Percentiles rank a stretch among this genome's conserved stretches.
phyloP scores from a whole-genome alignment of 345 rosid species.

The Corchorus olitorius region DNA sequence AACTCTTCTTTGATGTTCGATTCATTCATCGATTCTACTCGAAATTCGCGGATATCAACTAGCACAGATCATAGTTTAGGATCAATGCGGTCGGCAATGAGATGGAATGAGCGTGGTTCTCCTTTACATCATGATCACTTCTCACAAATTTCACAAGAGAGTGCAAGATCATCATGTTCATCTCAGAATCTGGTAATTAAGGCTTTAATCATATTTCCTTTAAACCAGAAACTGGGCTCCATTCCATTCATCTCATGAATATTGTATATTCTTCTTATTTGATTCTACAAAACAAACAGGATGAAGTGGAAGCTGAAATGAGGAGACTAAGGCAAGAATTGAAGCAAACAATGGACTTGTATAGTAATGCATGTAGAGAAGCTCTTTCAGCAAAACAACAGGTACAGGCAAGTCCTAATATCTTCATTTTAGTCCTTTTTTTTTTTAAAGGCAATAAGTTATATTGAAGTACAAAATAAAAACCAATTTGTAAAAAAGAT shows the following conservation, averaged over 20 bases:
- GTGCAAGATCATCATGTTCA: conserved; percentile 57
- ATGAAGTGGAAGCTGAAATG: conserved; percentile 85
- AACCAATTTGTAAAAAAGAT: no score
- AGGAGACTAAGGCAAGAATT: conserved; percentile 75
- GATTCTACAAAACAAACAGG: conserved; percentile 35
- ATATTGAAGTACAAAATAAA: no score
- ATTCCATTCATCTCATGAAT: neutral
- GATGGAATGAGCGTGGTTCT: conserved; percentile 43
- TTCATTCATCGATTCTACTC: conserved; percentile 42
- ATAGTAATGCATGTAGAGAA: conserved; percentile 84
- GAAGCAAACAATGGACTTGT: conserved; percentile 85
- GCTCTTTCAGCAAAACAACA: conserved; percentile 78
- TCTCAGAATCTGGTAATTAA: conserved; percentile 53
- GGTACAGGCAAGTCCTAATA: conserved; percentile 34
- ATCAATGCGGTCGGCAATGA: conserved; percentile 53
- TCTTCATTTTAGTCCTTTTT: neutral
- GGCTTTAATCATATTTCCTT: neutral
- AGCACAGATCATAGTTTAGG: conserved; percentile 63
- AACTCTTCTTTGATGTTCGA: conserved; percentile 51
- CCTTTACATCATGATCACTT: conserved; percentile 33
- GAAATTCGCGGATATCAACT: conserved; percentile 48
- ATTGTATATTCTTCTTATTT: conserved; percentile 12
- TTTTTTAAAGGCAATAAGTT: no score
- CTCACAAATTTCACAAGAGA: conserved; percentile 60
- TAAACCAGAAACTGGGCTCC: neutral